Conservation (phyloP, 1,284 basidiomycete species). For the Pseudozyma sp. region DNA sequence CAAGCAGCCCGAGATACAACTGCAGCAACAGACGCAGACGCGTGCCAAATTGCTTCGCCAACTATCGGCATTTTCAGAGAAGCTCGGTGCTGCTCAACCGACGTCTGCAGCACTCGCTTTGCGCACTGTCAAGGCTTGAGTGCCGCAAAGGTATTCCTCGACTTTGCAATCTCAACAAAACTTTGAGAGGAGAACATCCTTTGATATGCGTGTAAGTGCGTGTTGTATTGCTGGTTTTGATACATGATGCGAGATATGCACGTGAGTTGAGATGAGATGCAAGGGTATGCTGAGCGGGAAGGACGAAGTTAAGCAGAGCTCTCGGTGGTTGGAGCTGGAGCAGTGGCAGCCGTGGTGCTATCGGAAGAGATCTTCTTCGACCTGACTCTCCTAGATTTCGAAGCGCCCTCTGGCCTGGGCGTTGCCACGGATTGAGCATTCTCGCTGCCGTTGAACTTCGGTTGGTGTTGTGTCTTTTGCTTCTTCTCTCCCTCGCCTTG, state of each 20-base stretch:
- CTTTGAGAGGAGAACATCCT: too few species aligned
- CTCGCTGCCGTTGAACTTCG: neutral
- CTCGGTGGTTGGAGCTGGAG: conserved; percentile 7
- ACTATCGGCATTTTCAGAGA: conserved; percentile 17
- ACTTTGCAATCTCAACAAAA: neutral
- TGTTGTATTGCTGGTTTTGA: conserved; percentile 1
- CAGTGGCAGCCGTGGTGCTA: neutral
- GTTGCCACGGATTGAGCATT: neutral
- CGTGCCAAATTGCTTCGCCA: conserved; percentile 17
- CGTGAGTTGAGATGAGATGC: neutral
- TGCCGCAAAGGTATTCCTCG: neutral
- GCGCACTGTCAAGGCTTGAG: conserved; percentile 12
- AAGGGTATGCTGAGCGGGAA: neutral
- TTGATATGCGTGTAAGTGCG: neutral
- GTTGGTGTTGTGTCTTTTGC: neutral
- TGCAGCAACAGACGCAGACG: conserved; percentile 23
- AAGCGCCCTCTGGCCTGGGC: neutral
- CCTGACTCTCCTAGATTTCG: conserved; percentile 8
- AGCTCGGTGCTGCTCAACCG: conserved; percentile 4
- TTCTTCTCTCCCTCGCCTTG: neutral
- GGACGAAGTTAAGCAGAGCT: conserved; percentile 9
- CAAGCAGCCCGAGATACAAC: conserved; percentile 36
- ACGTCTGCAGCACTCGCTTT: neutral
- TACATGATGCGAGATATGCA: conserved; percentile 6
- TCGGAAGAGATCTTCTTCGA: conserved; percentile 2